Evolutionary conservation across 1,284 basidiomycete species (phyloP), one percentile per base, ranked within the genome.

Genomic region (Puccinia horiana): DNA sequence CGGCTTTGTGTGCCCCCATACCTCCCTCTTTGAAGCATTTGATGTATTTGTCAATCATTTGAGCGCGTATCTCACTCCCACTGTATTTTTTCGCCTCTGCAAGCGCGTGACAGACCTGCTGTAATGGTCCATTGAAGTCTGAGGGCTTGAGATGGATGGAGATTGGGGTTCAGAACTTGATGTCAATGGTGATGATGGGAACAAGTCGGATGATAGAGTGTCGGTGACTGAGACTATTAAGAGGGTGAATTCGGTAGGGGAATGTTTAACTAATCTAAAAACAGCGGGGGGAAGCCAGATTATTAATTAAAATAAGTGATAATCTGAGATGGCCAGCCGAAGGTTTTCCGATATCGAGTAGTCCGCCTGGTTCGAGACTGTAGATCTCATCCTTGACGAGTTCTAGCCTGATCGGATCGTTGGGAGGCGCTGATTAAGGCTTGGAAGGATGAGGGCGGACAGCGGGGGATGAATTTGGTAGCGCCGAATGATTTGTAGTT

Each of bases 381-480:
- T 93, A 94, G 75, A 94, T 92, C 85, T 93, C 90, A 5, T 49
- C 32, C 16, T 56, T 85, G 75, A 91, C 92, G 83, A 90, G 88
- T 20, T 90, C 87, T 80, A 1, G 92, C 91, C 76, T 90, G 88
- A 0, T 88, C 84, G 5, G 90, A 88, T 83, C 92, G 92, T 8
- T 88, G 87, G 40, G 92, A 93, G 12, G 89, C 88, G n/a, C 88
- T 87, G 20, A 94, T 88, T 37, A 92, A 90, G 14, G 88, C 88
- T 63, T 89, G 90, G 85, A 94, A 94, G 84, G 90, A 91, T 23
- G 88, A 89, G 52, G 89, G 85, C 4, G 90, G 85, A 54, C 92
- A 85, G 49, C 93, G 91, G 42, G 93, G 93, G 78, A 93, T 86
- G 84, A 94, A 92, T 87, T 94, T 94, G 67, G 92, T 93, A 85